Conservation (phyloP, 495 filamentous ascomycete genomes). For the Barbatosphaeria neglecta region DNA sequence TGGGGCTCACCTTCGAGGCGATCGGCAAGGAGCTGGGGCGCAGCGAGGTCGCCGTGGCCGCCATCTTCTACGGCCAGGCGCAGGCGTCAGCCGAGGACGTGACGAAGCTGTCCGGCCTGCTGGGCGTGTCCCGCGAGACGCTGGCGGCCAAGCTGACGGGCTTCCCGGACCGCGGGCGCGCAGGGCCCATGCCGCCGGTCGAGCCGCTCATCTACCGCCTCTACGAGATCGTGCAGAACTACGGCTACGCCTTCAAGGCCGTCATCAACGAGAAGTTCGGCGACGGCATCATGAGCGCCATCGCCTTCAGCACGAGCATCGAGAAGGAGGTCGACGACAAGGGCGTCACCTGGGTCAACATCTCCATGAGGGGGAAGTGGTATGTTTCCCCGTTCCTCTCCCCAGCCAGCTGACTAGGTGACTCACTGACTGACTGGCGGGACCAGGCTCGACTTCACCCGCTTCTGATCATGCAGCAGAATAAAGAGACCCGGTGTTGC, state of each 20-base stretch:
- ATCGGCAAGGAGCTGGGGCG: slow-evolving; percentile 70
- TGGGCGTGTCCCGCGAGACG: slow-evolving; percentile 46
- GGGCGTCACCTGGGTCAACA: slow-evolving; percentile 65
- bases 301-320: slow-evolving; percentile 84
- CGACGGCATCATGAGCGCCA: slow-evolving; percentile 97
- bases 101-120: slow-evolving; percentile 52
- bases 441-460: slow-evolving; percentile 49
- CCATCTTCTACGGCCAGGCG: slow-evolving; percentile 91
- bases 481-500: background rate
- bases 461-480: slow-evolving; percentile 33
- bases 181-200: slow-evolving; percentile 83
- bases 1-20: slow-evolving; percentile 65
- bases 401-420: too few species aligned
- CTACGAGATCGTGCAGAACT: slow-evolving; percentile 97
- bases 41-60: slow-evolving; percentile 81
- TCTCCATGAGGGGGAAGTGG: slow-evolving; percentile 92
- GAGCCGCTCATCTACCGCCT: slow-evolving; percentile 90
- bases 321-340: slow-evolving; percentile 88
- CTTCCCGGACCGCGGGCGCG: slow-evolving; percentile 74
- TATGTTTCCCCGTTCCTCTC: slow-evolving; percentile 30
- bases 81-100: slow-evolving; percentile 71
- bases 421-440: slow-evolving; percentile 4
- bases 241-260: slow-evolving; percentile 94
- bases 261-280: slow-evolving; percentile 98
- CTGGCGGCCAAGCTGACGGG: slow-evolving; percentile 54